Evolutionary conservation across 192 early-diverging fungal species (phyloP).

Genomic region (Coemansia asiatica): DNA sequence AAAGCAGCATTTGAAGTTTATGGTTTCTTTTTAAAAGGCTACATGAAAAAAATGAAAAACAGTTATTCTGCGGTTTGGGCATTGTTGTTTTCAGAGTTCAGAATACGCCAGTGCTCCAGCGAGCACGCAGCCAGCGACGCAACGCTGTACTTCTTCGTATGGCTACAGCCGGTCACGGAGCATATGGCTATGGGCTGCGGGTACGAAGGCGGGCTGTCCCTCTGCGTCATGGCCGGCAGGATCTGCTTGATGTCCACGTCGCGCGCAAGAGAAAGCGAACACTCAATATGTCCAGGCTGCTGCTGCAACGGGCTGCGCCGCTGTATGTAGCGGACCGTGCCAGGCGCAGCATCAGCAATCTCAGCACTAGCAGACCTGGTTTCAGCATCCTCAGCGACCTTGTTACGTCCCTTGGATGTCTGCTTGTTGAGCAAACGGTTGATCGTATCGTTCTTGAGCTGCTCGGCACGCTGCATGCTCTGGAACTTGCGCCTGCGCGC

Average conservation of each 20-base stretch:
- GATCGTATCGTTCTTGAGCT: conserved; percentile 71
- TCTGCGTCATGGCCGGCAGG: conserved; percentile 19
- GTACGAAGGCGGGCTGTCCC: conserved; percentile 34
- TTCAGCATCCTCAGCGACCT: conserved; percentile 62
- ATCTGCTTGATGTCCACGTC: conserved; percentile 19
- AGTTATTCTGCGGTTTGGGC: neutral
- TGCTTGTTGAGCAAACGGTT: conserved; percentile 82
- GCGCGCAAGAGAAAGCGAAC: conserved; percentile 19
- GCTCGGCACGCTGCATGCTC: conserved; percentile 73
- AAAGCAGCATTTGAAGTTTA: neutral
- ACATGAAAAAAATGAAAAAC: no score
- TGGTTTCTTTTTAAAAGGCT: no score
- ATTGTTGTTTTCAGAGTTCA: conserved; percentile 9
- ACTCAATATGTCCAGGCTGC: conserved; percentile 18
- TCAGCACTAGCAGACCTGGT: conserved; percentile 49
- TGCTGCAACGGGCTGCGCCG: conserved; percentile 3
- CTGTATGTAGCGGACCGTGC: conserved; percentile 31
- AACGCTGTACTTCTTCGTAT: conserved; percentile 61
- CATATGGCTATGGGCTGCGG: conserved; percentile 55
- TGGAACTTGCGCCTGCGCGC: conserved; percentile 77
- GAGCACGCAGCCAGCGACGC: conserved; percentile 61
- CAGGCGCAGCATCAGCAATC: conserved; percentile 3
- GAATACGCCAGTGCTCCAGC: conserved; percentile 57
- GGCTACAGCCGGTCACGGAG: conserved; percentile 50
- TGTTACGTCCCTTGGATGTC: conserved; percentile 65